Conservation (phyloP, 176 grass and related monocot species). For the Zea luxurians region DNA sequence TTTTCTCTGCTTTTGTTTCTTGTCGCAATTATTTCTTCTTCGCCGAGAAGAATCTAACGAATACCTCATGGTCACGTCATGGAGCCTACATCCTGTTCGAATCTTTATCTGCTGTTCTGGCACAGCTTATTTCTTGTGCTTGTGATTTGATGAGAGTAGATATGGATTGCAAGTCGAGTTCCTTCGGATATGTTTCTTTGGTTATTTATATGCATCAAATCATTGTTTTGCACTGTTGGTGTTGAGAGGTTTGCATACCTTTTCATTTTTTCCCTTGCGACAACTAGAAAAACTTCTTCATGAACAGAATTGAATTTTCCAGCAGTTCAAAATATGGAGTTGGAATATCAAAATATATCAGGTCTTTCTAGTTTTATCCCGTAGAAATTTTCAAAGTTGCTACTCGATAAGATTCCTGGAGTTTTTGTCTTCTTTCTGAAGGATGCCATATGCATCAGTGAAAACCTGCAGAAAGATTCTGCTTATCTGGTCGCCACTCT, state of each 20-base stretch:
- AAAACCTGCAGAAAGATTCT: constrained; percentile 41
- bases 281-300: constrained; percentile 14
- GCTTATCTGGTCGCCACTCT: neutral
- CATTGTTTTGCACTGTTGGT: constrained; percentile 16
- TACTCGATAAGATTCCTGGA: constrained; percentile 43
- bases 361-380: constrained; percentile 3
- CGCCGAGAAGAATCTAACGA: constrained; percentile 46
- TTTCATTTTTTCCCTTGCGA: neutral
- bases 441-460: constrained; percentile 33
- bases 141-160: constrained; percentile 47
- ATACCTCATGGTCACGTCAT: constrained; percentile 55
- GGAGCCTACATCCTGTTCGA: constrained; percentile 26
- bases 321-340: constrained; percentile 21
- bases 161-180: constrained; percentile 33
- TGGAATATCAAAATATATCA: constrained; percentile 9
- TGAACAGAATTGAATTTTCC: neutral
- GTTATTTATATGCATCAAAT: constrained; percentile 35
- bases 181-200: constrained; percentile 38
- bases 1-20: neutral
- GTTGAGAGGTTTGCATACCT: constrained; percentile 4
- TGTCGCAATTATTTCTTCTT: constrained; percentile 40
- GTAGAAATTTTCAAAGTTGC: neutral
- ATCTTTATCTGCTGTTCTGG: constrained; percentile 38
- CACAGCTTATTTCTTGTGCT: constrained; percentile 58
- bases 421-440: constrained; percentile 43